Evolutionary conservation across 73 alveolate genomes (phyloP), one percentile per base, ranked within the genome.

Genomic region (Paramecium octaurelia): DNA sequence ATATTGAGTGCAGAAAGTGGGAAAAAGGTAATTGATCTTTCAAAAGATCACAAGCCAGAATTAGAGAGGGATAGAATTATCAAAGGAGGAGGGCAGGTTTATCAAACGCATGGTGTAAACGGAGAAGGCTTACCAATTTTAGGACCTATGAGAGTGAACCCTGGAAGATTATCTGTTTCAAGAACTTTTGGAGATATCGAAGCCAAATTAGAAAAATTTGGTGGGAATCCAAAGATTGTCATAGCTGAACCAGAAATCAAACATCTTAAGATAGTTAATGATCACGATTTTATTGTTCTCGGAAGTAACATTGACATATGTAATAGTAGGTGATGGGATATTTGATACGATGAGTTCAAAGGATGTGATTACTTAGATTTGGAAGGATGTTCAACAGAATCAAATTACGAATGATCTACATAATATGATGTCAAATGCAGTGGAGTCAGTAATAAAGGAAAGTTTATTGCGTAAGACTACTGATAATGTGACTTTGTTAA

Each of bases 401-500:
- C 29, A 23, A 20, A 24, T 12, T 48, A 48, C 76, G 5, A 85
- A 60, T 38, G 93, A 94, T 58, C 92, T 98, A 20, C 99, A 98
- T 93, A 85, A 92, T 83, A 89, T 94, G 88, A 95, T 97, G 24
- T 98, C 99, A 27, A 89, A 93, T 43, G 98, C 97, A 23, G 99
- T 98, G 43, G 99, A 98, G 64, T 95, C 95, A 86, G 95, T 98
- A 18, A 88, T 98, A 9, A 96, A 97, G 68, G 93, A 97, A 43
- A 93, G 99, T 8, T 85, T 98, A 84, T 96, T 87, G 27, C 92
- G 98, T 75, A 94, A 96, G 95, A 95, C 99, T 35, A 88, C 97
- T 73, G 99, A 98, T 86, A 98, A 98, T 93, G 99, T 98, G n/a
- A 98, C 99, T 8, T 96, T 96, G n/a, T 97, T 98, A 73, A 95